Evolutionary conservation across 805 yeast species (phyloP).

Genomic region (Lachancea cidri): DNA sequence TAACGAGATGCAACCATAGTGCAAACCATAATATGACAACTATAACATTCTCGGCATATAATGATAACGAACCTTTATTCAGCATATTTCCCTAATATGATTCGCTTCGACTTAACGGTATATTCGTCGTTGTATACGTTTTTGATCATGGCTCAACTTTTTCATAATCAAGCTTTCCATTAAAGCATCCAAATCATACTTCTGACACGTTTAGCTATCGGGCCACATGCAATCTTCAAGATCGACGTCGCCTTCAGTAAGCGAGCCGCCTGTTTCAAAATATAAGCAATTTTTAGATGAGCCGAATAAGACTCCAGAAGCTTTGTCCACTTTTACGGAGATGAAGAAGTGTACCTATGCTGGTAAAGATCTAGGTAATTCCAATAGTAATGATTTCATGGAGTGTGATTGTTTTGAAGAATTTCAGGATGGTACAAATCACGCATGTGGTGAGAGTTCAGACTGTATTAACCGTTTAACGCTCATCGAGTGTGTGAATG

Average conservation of each 20-base stretch:
- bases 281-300: slow-evolving; percentile 30
- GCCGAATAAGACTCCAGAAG: slow-evolving; percentile 65
- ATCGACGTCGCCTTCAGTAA: slow-evolving; percentile 1
- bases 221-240: background rate
- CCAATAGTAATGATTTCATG: slow-evolving; percentile 72
- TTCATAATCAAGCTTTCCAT: background rate
- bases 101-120: background rate
- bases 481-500: slow-evolving; percentile 83
- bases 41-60: background rate
- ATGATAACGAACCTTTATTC: background rate
- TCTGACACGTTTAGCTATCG: background rate
- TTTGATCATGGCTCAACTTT: background rate
- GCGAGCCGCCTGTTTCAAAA: background rate
- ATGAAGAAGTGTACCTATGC: slow-evolving; percentile 60
- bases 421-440: slow-evolving; percentile 37
- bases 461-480: slow-evolving; percentile 92
- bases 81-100: background rate
- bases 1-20: slow-evolving; percentile 2
- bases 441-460: slow-evolving; percentile 81
- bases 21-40: no score
- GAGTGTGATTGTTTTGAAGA: slow-evolving; percentile 79
- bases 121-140: background rate
- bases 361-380: slow-evolving; percentile 55
- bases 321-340: slow-evolving; percentile 50
- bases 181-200: background rate